A percentile compares a stretch with the other conserved stretches of the same genome.
Evolutionary conservation across 1,284 basidiomycete species (phyloP).

Genomic region (Cystobasidium slooffiae): DNA sequence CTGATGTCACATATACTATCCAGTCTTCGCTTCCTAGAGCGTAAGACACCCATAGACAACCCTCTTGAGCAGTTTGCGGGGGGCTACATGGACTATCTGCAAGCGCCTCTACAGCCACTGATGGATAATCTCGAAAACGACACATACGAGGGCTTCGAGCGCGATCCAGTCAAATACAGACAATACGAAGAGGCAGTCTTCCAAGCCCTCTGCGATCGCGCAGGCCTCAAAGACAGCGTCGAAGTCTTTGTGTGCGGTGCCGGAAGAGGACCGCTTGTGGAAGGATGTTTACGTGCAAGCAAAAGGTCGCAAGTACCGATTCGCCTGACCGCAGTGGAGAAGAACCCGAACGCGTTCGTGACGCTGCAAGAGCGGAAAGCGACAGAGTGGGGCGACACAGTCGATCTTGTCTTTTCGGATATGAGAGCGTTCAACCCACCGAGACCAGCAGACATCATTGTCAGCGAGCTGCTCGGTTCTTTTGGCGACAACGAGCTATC

Average conservation of each 20-base stretch:
- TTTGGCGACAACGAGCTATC: slow-evolving; percentile 99
- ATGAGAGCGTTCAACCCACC: slow-evolving; percentile 83
- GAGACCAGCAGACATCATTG: slow-evolving; percentile 87
- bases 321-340: slow-evolving; percentile 84
- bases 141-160: slow-evolving; percentile 97
- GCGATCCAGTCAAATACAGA: slow-evolving; percentile 94
- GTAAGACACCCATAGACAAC: slow-evolving; percentile 61
- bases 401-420: slow-evolving; percentile 85
- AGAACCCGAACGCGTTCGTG: slow-evolving; percentile 91
- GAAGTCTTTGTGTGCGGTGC: slow-evolving; percentile 87
- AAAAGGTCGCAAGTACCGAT: slow-evolving; percentile 70
- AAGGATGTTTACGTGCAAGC: slow-evolving; percentile 78
- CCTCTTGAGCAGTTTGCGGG: slow-evolving; percentile 86
- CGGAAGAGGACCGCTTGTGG: slow-evolving; percentile 91
- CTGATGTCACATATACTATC: slow-evolving; percentile 43
- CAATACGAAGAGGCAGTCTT: slow-evolving; percentile 94
- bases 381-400: slow-evolving; percentile 80
- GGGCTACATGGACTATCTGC: slow-evolving; percentile 93
- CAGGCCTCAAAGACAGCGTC: slow-evolving; percentile 55
- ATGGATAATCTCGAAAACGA: slow-evolving; percentile 95
- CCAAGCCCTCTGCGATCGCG: slow-evolving; percentile 75
- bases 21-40: slow-evolving; percentile 52
- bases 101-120: slow-evolving; percentile 90
- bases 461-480: slow-evolving; percentile 93
- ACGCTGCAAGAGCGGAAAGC: slow-evolving; percentile 81